phyloP scores from a whole-genome alignment of 2,329 filamentous ascomycete species.

The Ceratocystis cubensis region DNA sequence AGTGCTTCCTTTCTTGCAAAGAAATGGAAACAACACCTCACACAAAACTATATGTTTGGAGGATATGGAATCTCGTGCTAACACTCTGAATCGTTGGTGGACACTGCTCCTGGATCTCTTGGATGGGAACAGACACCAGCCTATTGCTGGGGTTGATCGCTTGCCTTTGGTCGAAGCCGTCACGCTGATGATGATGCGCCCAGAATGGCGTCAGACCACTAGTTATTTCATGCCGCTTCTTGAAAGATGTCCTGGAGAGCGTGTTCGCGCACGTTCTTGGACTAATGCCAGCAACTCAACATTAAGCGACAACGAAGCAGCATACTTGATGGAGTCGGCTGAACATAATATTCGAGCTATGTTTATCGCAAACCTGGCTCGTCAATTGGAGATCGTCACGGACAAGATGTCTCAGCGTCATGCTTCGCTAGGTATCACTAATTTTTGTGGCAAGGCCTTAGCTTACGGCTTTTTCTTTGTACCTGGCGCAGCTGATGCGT shows the following conservation, averaged over 20 bases:
- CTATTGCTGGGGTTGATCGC: slow-evolving; percentile 71
- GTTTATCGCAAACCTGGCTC: slow-evolving; percentile 68
- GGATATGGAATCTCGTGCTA: slow-evolving; percentile 67
- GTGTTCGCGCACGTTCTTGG: slow-evolving; percentile 34
- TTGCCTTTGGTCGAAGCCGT: slow-evolving; percentile 68
- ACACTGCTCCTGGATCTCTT: slow-evolving; percentile 68
- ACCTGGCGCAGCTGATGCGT: slow-evolving; percentile 69
- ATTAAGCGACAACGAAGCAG: slow-evolving; percentile 52
- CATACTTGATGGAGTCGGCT: slow-evolving; percentile 50
- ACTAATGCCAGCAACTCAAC: slow-evolving; percentile 47
- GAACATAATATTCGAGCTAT: slow-evolving; percentile 82
- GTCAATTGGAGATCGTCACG: slow-evolving; percentile 76
- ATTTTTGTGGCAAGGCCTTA: slow-evolving; percentile 80
- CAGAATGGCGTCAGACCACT: slow-evolving; percentile 71
- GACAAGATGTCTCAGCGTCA: slow-evolving; percentile 77
- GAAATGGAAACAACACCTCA: slow-evolving; percentile 55
- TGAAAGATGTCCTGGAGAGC: slow-evolving; percentile 41
- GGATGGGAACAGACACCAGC: slow-evolving; percentile 49
- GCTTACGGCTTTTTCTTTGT: slow-evolving; percentile 92
- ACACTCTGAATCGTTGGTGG: slow-evolving; percentile 88
- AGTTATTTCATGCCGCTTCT: slow-evolving; percentile 52
- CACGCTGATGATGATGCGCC: slow-evolving; percentile 71
- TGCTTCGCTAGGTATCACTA: slow-evolving; percentile 52
- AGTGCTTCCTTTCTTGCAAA: slow-evolving; percentile 65
- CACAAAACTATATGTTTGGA: slow-evolving; percentile 55